Percentiles rank a stretch among this genome's conserved stretches.
Conservation (phyloP, 768 basidiomycete species). For the Fomitopsis pulvina region DNA sequence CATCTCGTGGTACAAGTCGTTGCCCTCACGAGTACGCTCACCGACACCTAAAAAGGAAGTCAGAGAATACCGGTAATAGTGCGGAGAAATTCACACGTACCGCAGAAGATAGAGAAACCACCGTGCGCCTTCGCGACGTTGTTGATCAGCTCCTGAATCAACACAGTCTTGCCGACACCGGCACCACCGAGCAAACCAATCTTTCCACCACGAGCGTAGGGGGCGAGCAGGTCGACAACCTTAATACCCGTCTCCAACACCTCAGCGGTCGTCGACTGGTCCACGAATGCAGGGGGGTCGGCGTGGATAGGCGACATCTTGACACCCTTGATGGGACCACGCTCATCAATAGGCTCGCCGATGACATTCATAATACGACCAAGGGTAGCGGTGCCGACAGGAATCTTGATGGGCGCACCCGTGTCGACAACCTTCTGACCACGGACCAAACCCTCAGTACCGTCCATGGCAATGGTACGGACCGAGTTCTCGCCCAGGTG, state of each 20-base stretch:
- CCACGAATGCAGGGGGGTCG: slow-evolving; percentile 94
- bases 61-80: not conserved
- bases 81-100: slow-evolving; percentile 34
- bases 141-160: slow-evolving; percentile 99
- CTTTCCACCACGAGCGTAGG: slow-evolving; percentile 99
- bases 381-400: slow-evolving; percentile 90
- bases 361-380: slow-evolving; percentile 99
- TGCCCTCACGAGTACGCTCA: slow-evolving; percentile 99
- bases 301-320: slow-evolving; percentile 92
- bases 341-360: slow-evolving; percentile 99
- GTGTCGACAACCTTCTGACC: slow-evolving; percentile 97
- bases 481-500: slow-evolving; percentile 99
- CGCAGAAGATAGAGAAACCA: slow-evolving; percentile 99
- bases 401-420: slow-evolving; percentile 92
- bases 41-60: slow-evolving; percentile 66
- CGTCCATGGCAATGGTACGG: slow-evolving; percentile 99
- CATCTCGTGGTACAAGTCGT: slow-evolving; percentile 99
- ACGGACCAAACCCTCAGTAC: slow-evolving; percentile 99
- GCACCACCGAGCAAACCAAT: slow-evolving; percentile 99
- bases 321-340: slow-evolving; percentile 96
- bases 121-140: slow-evolving; percentile 99
- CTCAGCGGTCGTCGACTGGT: slow-evolving; percentile 98
- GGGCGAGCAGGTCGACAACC: slow-evolving; percentile 98
- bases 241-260: slow-evolving; percentile 99
- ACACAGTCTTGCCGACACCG: slow-evolving; percentile 99